Evolutionary conservation across 1,284 basidiomycete species (phyloP).

Genomic region (Peniophora sp.): DNA sequence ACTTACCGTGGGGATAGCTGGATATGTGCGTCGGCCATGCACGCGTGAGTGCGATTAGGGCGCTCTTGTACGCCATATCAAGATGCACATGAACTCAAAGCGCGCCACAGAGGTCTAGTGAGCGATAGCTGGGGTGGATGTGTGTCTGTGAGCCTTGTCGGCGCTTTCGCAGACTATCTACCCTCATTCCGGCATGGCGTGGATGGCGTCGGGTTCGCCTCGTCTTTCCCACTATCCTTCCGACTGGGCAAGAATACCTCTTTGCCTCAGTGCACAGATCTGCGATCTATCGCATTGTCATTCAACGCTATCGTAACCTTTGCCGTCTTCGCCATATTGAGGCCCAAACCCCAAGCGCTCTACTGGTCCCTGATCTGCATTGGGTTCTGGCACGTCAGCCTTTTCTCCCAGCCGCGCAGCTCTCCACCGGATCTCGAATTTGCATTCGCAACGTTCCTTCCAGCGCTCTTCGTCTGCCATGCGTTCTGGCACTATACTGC

Average conservation of each 20-base stretch:
- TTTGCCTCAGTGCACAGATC: conserved; percentile 59
- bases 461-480: conserved; percentile 72
- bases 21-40: conserved; percentile 77
- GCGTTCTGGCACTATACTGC: conserved; percentile 74
- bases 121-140: conserved; percentile 68
- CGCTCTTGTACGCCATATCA: neutral
- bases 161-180: conserved; percentile 65
- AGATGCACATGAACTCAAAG: neutral
- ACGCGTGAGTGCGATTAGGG: conserved; percentile 46
- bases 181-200: conserved; percentile 58
- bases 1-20: conserved; percentile 84
- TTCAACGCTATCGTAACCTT: conserved; percentile 65
- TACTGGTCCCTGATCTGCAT: conserved; percentile 79
- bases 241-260: conserved; percentile 33
- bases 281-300: conserved; percentile 58
- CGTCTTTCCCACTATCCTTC: conserved; percentile 65
- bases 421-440: conserved; percentile 62
- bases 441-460: conserved; percentile 74
- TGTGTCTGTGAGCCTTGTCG: conserved; percentile 59
- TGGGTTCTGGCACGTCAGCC: conserved; percentile 80
- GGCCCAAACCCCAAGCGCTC: conserved; percentile 62
- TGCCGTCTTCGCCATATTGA: conserved; percentile 64
- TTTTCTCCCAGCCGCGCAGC: conserved; percentile 72
- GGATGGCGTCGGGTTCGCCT: conserved; percentile 67
- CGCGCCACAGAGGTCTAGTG: conserved; percentile 53